Conservation (phyloP, 2,329 filamentous ascomycete species). For the Nemania serpens region DNA sequence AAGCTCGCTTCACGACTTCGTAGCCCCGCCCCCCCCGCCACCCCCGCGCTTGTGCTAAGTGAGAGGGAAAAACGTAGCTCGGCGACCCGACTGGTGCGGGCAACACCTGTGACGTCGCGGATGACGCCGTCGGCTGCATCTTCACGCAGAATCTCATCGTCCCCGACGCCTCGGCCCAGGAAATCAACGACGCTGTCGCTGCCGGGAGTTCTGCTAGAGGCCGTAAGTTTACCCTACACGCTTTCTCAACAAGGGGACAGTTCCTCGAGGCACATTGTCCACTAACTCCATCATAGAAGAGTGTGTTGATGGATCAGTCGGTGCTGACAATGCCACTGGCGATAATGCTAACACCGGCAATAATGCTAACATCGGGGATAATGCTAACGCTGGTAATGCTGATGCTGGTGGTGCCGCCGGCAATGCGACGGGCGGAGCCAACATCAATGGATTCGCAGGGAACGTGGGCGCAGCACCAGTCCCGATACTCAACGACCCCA, state of each 20-base stretch:
- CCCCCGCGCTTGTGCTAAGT: constrained; percentile 8
- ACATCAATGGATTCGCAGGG: constrained; percentile 54
- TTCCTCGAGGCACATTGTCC: background rate
- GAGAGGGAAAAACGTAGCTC: constrained; percentile 15
- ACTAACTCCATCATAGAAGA: background rate
- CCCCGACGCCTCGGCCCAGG: constrained; percentile 56
- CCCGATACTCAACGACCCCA: constrained; percentile 45
- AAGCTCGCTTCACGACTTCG: constrained; percentile 35
- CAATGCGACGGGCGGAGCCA: constrained; percentile 28
- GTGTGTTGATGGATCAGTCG: constrained; percentile 5
- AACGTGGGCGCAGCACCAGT: constrained; percentile 48
- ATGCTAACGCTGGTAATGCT: constrained; percentile 10
- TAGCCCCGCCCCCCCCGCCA: background rate
- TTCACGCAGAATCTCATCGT: constrained; percentile 59
- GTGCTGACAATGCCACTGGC: background rate
- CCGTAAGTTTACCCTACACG: background rate
- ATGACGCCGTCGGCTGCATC: constrained; percentile 60
- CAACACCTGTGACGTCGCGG: constrained; percentile 57
- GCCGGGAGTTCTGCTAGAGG: constrained; percentile 23
- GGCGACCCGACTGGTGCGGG: constrained; percentile 50
- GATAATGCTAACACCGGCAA: constrained; percentile 19
- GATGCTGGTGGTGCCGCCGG: constrained; percentile 6
- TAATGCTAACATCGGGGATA: constrained; percentile 9
- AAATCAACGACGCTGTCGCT: constrained; percentile 58
- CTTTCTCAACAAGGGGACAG: background rate